Evolutionary conservation across 1,139 yeast species (phyloP), one percentile per base, ranked within the genome.

Genomic region (Saccharomyces hybrid): DNA sequence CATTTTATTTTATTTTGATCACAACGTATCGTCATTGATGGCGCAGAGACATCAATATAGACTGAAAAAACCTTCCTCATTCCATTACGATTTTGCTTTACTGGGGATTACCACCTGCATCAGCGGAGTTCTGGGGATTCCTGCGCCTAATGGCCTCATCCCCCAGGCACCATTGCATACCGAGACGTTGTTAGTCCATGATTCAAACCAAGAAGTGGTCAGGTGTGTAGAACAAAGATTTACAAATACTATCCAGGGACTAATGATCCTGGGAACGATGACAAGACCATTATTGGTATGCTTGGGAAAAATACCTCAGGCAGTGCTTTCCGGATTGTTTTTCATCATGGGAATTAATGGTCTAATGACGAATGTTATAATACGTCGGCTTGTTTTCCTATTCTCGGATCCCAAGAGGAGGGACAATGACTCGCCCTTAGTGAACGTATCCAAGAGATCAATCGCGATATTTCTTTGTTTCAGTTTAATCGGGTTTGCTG

Each of bases 151-250:
- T 70, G 99, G 99, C 0, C 75, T 93, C 41, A 91, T 93, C 47
- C 99, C 99, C 0, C 99, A 93, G 69, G 98, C 98, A 0, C 99
- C 98, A 0, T 70, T 93, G 48, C 99, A 93, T 65, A 90, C 98
- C 0, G 80, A 78, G 53, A 83, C 96, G 0, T 72, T 93, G 41
- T 81, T 89, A 47, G 84, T 88, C 3, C 79, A 77, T 58, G 80
- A 80, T 57, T 71, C 71, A 51, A 57, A 72, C 11, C 73, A 77
- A 8, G 61, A 70, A 3, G 75, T 82, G 1, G 66, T 75, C 0
- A 75, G 82, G 3, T 93, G 91, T 7, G 96, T 93, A 2, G 99
- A 93, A 64, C 99, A 93, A 68, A 71, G 99, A 49, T 75, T 89
- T 47, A 86, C 95, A 1, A 93, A 93, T 64, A 82, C 90, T 0